Evolutionary conservation across 768 basidiomycete species (phyloP).

Genomic region (Lactarius trivialis): DNA sequence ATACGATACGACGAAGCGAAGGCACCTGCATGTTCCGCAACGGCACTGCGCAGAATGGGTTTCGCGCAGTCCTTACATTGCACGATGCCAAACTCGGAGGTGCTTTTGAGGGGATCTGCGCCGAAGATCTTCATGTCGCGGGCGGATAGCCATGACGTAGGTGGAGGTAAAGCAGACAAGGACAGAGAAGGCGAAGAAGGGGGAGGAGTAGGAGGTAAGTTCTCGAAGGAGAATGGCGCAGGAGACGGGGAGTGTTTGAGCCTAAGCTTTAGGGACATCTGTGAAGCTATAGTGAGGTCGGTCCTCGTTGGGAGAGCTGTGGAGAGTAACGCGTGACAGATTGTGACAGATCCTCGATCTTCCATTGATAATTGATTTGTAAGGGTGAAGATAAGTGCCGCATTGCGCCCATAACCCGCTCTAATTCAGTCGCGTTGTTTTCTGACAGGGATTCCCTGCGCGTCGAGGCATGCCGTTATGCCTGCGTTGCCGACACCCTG

Average conservation of each 20-base stretch:
- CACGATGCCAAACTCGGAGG: conserved; percentile 55
- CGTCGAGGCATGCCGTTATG: not conserved
- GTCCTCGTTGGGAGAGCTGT: not conserved
- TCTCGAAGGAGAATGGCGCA: conserved; percentile 59
- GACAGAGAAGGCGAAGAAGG: conserved; percentile 28
- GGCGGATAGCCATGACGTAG: conserved; percentile 79
- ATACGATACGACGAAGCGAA: conserved; percentile 2
- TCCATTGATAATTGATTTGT: too few relatives aligned
- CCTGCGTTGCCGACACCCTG: not conserved
- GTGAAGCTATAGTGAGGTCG: not conserved
- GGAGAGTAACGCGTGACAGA: not conserved
- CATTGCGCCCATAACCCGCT: not conserved
- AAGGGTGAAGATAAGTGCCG: too few relatives aligned
- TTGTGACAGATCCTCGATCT: too few relatives aligned
- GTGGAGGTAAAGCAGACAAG: conserved; percentile 43
- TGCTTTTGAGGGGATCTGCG: conserved; percentile 53
- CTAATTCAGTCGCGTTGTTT: not conserved
- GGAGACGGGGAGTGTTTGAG: conserved; percentile 35
- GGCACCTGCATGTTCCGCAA: conserved; percentile 71
- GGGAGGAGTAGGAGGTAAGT: conserved; percentile 32
- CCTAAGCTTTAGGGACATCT: conserved; percentile 35
- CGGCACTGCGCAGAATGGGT: conserved; percentile 68
- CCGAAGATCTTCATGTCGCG: conserved; percentile 88
- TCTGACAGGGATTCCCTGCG: not conserved
- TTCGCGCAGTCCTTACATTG: conserved; percentile 80